Conservation (phyloP, 2,329 filamentous ascomycete genomes). For the Sclerotinia sclerotiorum region DNA sequence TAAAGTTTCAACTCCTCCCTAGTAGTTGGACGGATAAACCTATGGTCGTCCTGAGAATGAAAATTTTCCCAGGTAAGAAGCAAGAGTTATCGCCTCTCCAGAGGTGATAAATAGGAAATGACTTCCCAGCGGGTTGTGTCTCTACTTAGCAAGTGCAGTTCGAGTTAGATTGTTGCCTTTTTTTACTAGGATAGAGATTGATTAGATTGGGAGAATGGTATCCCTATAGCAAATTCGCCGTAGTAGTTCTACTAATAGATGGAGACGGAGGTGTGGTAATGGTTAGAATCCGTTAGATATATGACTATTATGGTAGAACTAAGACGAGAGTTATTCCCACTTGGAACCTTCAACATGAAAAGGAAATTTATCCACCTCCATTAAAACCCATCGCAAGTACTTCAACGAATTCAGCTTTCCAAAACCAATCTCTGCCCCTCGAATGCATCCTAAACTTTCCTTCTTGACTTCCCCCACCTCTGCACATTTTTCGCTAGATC, state of each 20-base stretch:
- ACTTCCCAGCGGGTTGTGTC: constrained; percentile 42
- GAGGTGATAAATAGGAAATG: neutral
- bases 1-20: too few relatives aligned
- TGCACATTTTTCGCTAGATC: neutral
- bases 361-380: neutral
- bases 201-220: neutral
- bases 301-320: neutral
- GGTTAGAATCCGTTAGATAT: too few relatives aligned
- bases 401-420: constrained; percentile 2
- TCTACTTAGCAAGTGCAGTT: neutral
- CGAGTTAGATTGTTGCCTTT: neutral
- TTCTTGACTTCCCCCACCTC: neutral
- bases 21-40: neutral
- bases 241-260: neutral
- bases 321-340: neutral
- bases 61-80: neutral
- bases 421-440: neutral
- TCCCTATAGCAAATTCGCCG: neutral
- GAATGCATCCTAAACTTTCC: neutral
- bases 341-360: neutral
- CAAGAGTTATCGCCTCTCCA: neutral
- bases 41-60: neutral
- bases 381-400: neutral
- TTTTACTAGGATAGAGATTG: neutral
- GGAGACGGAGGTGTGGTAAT: neutral